A percentile compares a stretch with the other conserved stretches of the same genome.
Evolutionary conservation across 768 basidiomycete species (phyloP).

Genomic region (Boletus vinaceobasis): DNA sequence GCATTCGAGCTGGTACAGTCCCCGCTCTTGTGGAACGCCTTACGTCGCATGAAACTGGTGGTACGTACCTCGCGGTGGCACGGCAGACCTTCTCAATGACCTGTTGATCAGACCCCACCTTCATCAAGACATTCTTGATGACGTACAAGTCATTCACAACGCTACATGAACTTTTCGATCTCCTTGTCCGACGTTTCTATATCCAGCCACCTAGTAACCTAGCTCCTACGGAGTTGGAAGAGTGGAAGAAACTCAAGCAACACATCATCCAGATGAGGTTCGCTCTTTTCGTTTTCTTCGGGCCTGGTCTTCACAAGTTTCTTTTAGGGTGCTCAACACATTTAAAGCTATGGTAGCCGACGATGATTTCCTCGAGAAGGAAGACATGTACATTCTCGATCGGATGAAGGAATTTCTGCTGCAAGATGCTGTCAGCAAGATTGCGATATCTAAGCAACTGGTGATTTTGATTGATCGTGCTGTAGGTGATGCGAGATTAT

Average conservation of each 20-base stretch:
- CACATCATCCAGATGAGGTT: slow-evolving; percentile 85
- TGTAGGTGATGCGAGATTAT: slow-evolving; percentile 44
- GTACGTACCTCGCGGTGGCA: slow-evolving; percentile 42
- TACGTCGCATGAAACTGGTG: slow-evolving; percentile 85
- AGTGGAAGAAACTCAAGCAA: slow-evolving; percentile 86
- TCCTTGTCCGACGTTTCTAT: slow-evolving; percentile 76
- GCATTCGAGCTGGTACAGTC: slow-evolving; percentile 83
- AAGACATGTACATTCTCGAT: slow-evolving; percentile 78
- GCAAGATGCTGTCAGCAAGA: slow-evolving; percentile 57
- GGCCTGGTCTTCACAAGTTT: slow-evolving; percentile 1
- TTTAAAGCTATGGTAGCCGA: slow-evolving; percentile 87
- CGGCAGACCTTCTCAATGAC: background rate
- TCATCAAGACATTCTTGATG: slow-evolving; percentile 88
- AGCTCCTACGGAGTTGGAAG: slow-evolving; percentile 54
- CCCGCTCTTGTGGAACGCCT: slow-evolving; percentile 83
- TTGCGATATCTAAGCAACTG: slow-evolving; percentile 73
- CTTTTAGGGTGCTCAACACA: slow-evolving; percentile 72
- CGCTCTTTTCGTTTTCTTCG: slow-evolving; percentile 22
- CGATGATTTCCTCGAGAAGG: slow-evolving; percentile 79
- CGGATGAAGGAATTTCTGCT: slow-evolving; percentile 79
- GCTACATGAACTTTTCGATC: slow-evolving; percentile 75
- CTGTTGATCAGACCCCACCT: slow-evolving; percentile 58
- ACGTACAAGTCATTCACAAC: slow-evolving; percentile 95
- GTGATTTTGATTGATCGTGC: slow-evolving; percentile 72
- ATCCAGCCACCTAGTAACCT: slow-evolving; percentile 72